A percentile compares a stretch with the other conserved stretches of the same genome.
Conservation (phyloP, 192 early-diverging fungal genomes). For the Gonapodya sp. region DNA sequence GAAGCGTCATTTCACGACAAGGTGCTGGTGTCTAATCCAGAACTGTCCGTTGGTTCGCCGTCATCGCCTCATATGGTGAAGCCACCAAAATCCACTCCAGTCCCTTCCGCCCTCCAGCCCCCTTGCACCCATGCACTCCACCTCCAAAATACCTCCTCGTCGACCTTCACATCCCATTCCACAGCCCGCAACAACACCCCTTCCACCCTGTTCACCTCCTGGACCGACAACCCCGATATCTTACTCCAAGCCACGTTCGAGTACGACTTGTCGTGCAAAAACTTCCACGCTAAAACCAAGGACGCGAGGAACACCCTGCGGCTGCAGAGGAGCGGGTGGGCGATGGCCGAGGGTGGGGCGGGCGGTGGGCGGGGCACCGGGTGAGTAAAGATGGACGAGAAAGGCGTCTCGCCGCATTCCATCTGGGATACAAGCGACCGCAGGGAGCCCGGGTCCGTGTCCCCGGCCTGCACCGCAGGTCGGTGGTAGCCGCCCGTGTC, state of each 20-base stretch:
- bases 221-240: slow-evolving; percentile 63
- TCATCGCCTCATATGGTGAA: too few species aligned
- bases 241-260: slow-evolving; percentile 76
- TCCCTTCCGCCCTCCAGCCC: not conserved
- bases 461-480: slow-evolving; percentile 17
- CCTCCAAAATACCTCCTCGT: slow-evolving; percentile 54
- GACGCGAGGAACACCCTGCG: slow-evolving; percentile 77
- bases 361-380: slow-evolving; percentile 23
- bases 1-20: too few species aligned
- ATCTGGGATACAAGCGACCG: slow-evolving; percentile 13
- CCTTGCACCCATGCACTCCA: not conserved
- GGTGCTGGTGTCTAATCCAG: too few species aligned
- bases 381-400: slow-evolving; percentile 16
- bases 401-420: slow-evolving; percentile 24
- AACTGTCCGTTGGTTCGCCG: too few species aligned
- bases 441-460: slow-evolving; percentile 24
- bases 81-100: too few species aligned
- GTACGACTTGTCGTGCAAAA: slow-evolving; percentile 72
- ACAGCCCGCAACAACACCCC: slow-evolving; percentile 64
- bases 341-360: slow-evolving; percentile 33
- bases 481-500: too few species aligned
- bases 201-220: slow-evolving; percentile 75
- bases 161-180: slow-evolving; percentile 59
- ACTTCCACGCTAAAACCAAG: slow-evolving; percentile 79
- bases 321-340: slow-evolving; percentile 31